Evolutionary conservation across 2,329 filamentous ascomycete genomes (phyloP).

Genomic region (Trichoderma cornu-damae): DNA sequence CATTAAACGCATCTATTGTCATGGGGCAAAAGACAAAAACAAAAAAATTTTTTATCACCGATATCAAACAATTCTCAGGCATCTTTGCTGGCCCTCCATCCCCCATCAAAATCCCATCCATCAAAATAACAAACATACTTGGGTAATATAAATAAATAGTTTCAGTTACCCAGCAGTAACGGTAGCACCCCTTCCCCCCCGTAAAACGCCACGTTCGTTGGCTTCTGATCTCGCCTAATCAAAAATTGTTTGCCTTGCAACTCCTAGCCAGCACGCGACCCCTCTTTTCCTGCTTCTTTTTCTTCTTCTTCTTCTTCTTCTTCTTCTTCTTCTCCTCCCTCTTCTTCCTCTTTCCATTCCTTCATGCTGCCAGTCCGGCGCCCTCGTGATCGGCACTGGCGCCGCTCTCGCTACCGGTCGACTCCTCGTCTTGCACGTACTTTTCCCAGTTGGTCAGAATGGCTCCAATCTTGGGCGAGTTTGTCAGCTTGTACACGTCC

Average conservation of each 20-base stretch:
- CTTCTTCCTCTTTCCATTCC: neutral
- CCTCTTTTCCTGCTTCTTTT: too few relatives aligned
- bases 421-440: constrained; percentile 51
- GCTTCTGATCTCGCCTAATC: constrained; percentile 3
- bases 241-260: neutral
- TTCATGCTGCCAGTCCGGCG: constrained; percentile 38
- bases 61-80: neutral
- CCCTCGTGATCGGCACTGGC: constrained; percentile 40
- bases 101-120: neutral
- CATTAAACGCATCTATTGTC: constrained; percentile 10
- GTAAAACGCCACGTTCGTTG: neutral
- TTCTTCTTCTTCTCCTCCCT: too few relatives aligned
- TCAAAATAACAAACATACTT: neutral
- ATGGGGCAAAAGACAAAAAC: too few relatives aligned
- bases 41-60: neutral
- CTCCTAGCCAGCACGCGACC: too few relatives aligned
- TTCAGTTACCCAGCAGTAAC: too few relatives aligned
- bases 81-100: neutral
- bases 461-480: constrained; percentile 69
- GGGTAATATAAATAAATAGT: too few relatives aligned
- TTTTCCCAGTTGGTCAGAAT: constrained; percentile 84
- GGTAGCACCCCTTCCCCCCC: neutral
- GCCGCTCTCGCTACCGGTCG: constrained; percentile 35
- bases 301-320: too few relatives aligned
- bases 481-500: constrained; percentile 93